These are phyloP conservation scores for Blastomyces silverae DNA, from an alignment of 2,329 filamentous ascomycete species.

Conservation along the genomic window DNA sequence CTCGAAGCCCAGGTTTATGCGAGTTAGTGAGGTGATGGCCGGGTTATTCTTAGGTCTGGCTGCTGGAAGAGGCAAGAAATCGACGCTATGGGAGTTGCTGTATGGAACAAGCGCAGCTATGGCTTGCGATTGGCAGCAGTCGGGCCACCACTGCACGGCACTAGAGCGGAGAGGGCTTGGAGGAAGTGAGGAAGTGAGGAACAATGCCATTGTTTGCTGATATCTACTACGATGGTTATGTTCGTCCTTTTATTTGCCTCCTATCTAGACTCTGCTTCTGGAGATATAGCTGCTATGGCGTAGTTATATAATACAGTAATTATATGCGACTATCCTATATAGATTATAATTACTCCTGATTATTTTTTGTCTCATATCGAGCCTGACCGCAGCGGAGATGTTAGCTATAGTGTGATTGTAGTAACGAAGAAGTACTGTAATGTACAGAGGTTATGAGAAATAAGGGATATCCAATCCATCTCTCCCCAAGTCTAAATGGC, in stretches of 20 bases:
- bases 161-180: background rate
- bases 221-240: background rate
- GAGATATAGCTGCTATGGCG: background rate
- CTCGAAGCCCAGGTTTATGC: background rate
- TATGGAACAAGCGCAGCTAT: background rate
- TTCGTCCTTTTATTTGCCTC: background rate
- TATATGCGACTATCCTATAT: background rate
- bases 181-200: background rate
- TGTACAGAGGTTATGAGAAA: slow-evolving; percentile 1
- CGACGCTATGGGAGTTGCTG: background rate
- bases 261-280: background rate
- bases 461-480: background rate
- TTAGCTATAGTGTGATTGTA: background rate
- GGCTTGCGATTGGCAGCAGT: slow-evolving; percentile 7
- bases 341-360: background rate
- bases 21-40: background rate
- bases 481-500: slow-evolving; percentile 7
- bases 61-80: background rate
- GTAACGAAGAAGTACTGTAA: background rate
- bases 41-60: slow-evolving; percentile 6
- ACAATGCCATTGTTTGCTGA: background rate
- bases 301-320: background rate
- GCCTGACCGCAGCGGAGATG: slow-evolving; percentile 10
- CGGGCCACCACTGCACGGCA: background rate
- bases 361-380: background rate